Evolutionary conservation across 768 basidiomycete genomes (phyloP), one percentile per base, ranked within the genome.

Genomic region (Cubamyces sp.): DNA sequence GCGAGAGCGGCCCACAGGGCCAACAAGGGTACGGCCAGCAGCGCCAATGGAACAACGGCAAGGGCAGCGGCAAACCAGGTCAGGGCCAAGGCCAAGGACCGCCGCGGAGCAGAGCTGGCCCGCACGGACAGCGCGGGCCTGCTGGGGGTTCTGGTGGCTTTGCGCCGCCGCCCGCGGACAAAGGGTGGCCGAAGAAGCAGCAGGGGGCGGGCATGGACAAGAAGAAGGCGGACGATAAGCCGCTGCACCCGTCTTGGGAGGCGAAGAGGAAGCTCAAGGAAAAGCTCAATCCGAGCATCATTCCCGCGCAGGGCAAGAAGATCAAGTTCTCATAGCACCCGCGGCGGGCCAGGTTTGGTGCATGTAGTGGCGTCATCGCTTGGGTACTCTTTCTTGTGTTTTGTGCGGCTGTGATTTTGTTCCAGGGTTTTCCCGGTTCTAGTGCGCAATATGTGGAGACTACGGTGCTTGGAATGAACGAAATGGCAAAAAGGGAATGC

Each of bases 221-320:
- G 41, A 64, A 59, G 60, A 37, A 57, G 60, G 48, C 60, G 46
- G 68, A 73, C 41, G 75, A 75, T 19, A 80, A 71, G 71, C 79
- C 84, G 30, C 66, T 97, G 57, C 97, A 99, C 75, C 96, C 97
- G 2, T 96, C 94, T 15, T 99, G 97, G 96, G 92, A 92, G 74
- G 97, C 97, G 6, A 98, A 96, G 77, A 83, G 82, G 74, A 87
- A 85, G 73, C 74, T 88, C 61, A 93, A 90, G 75, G 85, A 89
- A 77, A 86, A 84, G 75, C 79, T 84, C 66, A 83, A 79, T 66
- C 79, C 77, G n/a, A 78, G 78, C 7, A 87, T 90, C 40, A 74
- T 86, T 11, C 83, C 86, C 45, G 80, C 87, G 48, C 86, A 88
- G 74, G 92, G 94, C 25, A 95, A 87, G 72, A 97, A 97, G 79